Evolutionary conservation across 306 rosid species (phyloP).

Genomic region (Quercus mongolica): DNA sequence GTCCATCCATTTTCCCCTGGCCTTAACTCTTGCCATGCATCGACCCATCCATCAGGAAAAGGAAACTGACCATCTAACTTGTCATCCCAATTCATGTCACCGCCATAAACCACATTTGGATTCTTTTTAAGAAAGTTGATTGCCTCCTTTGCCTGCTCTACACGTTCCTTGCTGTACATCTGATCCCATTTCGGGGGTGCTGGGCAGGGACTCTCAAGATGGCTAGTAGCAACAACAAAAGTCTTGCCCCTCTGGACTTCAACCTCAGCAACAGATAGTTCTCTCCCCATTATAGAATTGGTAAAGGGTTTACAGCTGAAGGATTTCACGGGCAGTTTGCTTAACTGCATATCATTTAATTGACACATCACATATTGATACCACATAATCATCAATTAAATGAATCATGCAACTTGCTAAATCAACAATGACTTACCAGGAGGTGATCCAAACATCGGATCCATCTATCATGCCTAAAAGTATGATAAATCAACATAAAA

Average conservation of each 20-base stretch:
- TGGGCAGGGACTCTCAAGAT: slow-evolving; percentile 92
- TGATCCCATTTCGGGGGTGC: slow-evolving; percentile 91
- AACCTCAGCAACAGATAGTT: slow-evolving; percentile 75
- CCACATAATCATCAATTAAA: background rate
- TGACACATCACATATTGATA: background rate
- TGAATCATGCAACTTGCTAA: background rate
- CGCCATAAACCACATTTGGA: slow-evolving; percentile 75
- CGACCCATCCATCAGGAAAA: slow-evolving; percentile 62
- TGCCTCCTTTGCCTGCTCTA: slow-evolving; percentile 74
- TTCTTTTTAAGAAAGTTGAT: slow-evolving; percentile 48
- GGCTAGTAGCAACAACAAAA: slow-evolving; percentile 82
- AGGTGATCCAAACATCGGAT: background rate
- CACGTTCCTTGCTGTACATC: slow-evolving; percentile 92
- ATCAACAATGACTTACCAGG: background rate
- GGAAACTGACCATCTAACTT: slow-evolving; percentile 83
- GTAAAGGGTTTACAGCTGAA: slow-evolving; percentile 56
- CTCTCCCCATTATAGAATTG: slow-evolving; percentile 84
- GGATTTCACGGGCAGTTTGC: slow-evolving; percentile 73
- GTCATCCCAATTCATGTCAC: slow-evolving; percentile 98
- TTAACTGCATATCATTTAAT: slow-evolving; percentile 46
- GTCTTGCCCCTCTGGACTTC: slow-evolving; percentile 46
- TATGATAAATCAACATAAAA: background rate
- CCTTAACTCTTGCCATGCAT: slow-evolving; percentile 69
- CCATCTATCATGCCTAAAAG: background rate
- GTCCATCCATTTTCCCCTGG: slow-evolving; percentile 82